Percentiles rank a stretch among this genome's conserved stretches.
phyloP scores from a whole-genome alignment of 441 rosid genomes.

The Geranium incanum region DNA sequence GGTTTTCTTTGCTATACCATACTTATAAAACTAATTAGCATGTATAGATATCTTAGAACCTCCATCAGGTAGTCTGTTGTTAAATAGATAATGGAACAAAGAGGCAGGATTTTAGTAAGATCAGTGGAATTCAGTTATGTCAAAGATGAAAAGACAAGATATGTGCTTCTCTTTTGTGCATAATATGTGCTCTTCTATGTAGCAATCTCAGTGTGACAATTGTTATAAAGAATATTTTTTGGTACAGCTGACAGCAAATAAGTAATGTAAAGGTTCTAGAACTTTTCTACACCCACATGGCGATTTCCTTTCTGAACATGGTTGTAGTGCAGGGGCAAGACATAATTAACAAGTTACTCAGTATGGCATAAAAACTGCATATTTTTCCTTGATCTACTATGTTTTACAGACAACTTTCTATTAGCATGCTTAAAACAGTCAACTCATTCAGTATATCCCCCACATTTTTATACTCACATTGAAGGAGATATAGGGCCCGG shows the following conservation, averaged over 20 bases:
- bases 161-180: not conserved
- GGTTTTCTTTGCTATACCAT: too few relatives aligned
- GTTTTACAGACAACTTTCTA: constrained; percentile 8
- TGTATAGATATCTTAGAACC: too few relatives aligned
- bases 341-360: constrained; percentile 6
- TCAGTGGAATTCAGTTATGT: not conserved
- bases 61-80: not conserved
- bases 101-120: not conserved
- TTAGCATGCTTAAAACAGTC: not conserved
- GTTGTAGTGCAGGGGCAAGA: constrained; percentile 9
- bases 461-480: constrained; percentile 13
- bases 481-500: constrained; percentile 67
- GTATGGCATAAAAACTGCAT: not conserved
- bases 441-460: constrained; percentile 1
- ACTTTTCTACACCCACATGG: not conserved
- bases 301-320: not conserved
- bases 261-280: constrained; percentile 3
- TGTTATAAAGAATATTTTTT: not conserved
- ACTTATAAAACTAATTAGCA: too few relatives aligned
- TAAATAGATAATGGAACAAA: not conserved
- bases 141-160: not conserved
- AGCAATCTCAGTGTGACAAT: not conserved
- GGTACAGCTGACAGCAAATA: constrained; percentile 5
- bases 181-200: not conserved
- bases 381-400: not conserved